These are phyloP conservation scores for Paraphaeosphaeria sporulosa DNA, from an alignment of 2,329 filamentous ascomycete genomes.

Conservation along the genomic window DNA sequence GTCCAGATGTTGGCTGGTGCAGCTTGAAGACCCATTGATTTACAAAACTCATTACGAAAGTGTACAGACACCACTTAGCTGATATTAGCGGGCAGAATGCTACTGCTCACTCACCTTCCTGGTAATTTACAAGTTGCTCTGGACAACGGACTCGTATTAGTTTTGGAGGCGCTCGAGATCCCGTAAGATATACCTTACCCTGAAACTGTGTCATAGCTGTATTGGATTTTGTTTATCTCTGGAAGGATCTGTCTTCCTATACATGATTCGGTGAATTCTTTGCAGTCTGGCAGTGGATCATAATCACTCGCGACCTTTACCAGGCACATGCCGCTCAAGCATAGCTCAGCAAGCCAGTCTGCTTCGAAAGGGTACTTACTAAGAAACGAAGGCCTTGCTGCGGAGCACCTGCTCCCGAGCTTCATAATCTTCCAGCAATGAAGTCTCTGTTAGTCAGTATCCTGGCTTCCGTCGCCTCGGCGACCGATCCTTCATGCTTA, in stretches of 20 bases:
- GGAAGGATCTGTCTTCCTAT: not conserved
- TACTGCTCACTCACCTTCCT: not conserved
- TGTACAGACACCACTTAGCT: not conserved
- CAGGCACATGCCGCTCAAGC: not conserved
- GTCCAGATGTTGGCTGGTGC: not conserved
- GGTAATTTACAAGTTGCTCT: not conserved
- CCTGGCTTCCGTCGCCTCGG: not conserved
- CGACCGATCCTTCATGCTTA: not conserved
- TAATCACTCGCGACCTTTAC: not conserved
- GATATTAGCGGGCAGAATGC: not conserved
- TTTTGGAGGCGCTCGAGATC: not conserved
- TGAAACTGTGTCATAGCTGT: not conserved
- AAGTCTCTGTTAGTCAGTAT: not conserved
- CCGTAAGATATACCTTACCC: not conserved
- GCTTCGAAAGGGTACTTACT: too few species aligned
- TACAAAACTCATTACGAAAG: not conserved
- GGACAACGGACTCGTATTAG: not conserved
- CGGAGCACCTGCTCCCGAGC: not conserved
- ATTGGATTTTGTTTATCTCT: not conserved
- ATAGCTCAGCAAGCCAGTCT: too few species aligned
- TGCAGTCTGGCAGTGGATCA: not conserved
- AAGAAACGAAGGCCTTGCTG: too few species aligned
- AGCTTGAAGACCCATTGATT: not conserved
- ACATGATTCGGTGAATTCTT: not conserved
- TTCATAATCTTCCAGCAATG: not conserved